Evolutionary conservation across 148 eudicot genomes (phyloP), one percentile per base, ranked within the genome.

Genomic region (Persicaria maculosa): DNA sequence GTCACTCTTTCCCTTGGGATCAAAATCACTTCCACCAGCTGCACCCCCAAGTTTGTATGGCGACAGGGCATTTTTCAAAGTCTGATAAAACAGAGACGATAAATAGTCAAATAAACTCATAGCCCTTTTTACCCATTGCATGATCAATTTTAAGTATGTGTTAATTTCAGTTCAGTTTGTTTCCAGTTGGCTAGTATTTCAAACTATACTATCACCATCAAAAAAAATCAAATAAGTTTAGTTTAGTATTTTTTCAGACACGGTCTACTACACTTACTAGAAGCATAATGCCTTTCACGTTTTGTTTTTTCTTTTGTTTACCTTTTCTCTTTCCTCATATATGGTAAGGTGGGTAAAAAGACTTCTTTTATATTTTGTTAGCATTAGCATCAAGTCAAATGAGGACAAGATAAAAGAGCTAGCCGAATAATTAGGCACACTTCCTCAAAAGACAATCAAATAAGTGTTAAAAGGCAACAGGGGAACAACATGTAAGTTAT

Each of bases 1-100:
- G 74, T 92, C 96, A 75, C 90, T 95, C 84, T 92, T 95, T 61
- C 99, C 96, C 82, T 87, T 92, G 46, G 99, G 99, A 86, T 95
- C 96, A 84, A 95, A 95, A 86, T 95, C 99, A 84, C 96, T 90
- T 61, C 99, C 99, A 74, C 99, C 97, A n/a, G 96, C 88, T 54
- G 99, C 95, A 31, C 97, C 99, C 79, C 98, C 99, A 45, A 95
- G 91, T 83, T 90, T 89, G 85, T 88, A 95, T 6, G 99, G 97
- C 73, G 99, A 92, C 72, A 92, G 86, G 58, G 99, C 96, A 85
- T 87, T 90, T 82, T 89, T 95, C 74, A 95, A 77, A 68, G 97
- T 92, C 99, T 95, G 89, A 78, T 77, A 15, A 75, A 58, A 22
- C 19, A 65, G 70, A 40, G 9, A 40, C 9, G 36, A 7, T 12